Base-by-base conservation (phyloP, 768 basidiomycete species). In the Daedalea quercina region DNA sequence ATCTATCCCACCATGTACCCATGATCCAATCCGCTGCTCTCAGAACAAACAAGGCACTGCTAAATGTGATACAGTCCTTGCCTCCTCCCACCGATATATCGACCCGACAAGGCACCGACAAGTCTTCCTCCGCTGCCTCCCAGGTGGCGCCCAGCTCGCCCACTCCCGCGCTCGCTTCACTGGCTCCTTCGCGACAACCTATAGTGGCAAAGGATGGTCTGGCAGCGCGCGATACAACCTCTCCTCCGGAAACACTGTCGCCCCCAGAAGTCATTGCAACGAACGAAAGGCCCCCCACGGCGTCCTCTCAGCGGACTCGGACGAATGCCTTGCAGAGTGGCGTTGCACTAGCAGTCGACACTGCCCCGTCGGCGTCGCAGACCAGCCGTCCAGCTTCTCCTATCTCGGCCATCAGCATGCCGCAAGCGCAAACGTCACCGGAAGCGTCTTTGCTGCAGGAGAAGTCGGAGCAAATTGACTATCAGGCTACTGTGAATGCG, bases 401-500 rank as follows among this genome's bases (percentile, higher is more conserved):
- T 8, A 46, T 58, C 31, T 63, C 69, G 25, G 41, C 63, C 19
- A 37, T 63, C 46, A 65, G 65, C 54, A 50, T 67, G 19, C 57
- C 61, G 19, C 47, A 57, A 44, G 52, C 60, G 47, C 59, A 60
- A 40, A 61, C 63, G 56, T 63, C 57, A 33, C 64, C 57, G 0
- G 61, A 62, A 37, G 55, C 60, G 11, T 66, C 65, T 3, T 52
- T 67, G 51, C 46, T 60, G 28, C 61, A 63, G 64, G 77, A 78
- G 60, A 86, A 84, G 37, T 68, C 70, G 17, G 93, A 94, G 64
- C 76, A 79, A 2, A 92, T 99, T 61, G 92, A 96, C 64, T 96
- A 96, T 61, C 87, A 91, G 58, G 80, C 84, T 19, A 97, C 93
- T 0, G 95, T 99, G 48, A 91, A 90, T 63, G 90, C 89, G 47